Evolutionary conservation across 768 basidiomycete species (phyloP), one percentile per base, ranked within the genome.

Genomic region (Xerocomellus amylosporus): DNA sequence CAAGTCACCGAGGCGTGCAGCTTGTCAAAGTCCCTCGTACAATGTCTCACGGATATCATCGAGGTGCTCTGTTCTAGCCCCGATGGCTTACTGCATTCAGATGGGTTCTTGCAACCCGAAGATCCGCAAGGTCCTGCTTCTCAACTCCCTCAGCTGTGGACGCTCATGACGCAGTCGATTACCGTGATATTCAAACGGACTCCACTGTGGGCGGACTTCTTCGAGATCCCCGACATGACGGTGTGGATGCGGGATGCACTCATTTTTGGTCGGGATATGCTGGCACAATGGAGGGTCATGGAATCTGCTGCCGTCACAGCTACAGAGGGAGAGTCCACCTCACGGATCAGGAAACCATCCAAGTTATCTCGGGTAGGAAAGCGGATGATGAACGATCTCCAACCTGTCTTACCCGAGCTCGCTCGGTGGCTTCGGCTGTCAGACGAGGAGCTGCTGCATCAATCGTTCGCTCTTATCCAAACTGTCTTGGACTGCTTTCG

Each of bases 201-300:
- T 3, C 87, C 87, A 0, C 65, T 75, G 14, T 99, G 97, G 97
- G 82, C 97, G 0, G 69, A 75, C 8, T 87, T 79, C 67, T 90
- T 90, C 69, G 86, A 89, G 50, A 85, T 83, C 61, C 81, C 85
- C 26, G 85, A 86, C 52, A 97, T 99, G 95, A 80, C 89, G 14
- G 81, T 85, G 31, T 99, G 97, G 97, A 98, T 99, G 97, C 84
- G 95, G 51, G 97, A 98, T 67, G 97, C 95, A 3, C 78, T 98
- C 48, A 94, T 98, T 58, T 93, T 97, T 64, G 94, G 88, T 9
- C 75, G 88, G 60, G 90, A 95, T 63, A 80, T 97, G 76, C 73
- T 97, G 44, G 87, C 84, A 3, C 86, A 93, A 58, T 83, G 93
- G 72, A 75, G 84, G 40, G 81, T 87, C 12, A 84, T 99, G 56